Conservation (phyloP, 805 yeast species). For the Zygosaccharomyces siamensis region DNA sequence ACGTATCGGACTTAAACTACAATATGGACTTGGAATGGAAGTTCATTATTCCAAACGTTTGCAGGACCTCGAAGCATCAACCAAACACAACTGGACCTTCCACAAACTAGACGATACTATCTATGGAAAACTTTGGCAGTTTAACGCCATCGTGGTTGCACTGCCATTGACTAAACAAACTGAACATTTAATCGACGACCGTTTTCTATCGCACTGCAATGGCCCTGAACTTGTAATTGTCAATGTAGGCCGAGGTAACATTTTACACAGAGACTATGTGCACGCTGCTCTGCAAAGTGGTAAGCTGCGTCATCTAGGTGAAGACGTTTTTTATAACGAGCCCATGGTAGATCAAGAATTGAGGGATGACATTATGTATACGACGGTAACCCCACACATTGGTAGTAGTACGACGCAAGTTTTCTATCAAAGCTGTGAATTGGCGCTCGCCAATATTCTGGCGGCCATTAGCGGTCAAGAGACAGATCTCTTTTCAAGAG, state of each 20-base stretch:
- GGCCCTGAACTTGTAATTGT: conserved; percentile 35
- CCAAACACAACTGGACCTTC: conserved; percentile 34
- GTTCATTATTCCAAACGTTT: conserved; percentile 51
- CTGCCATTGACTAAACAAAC: conserved; percentile 56
- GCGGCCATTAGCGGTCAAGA: conserved; percentile 3
- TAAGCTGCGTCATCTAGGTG: conserved; percentile 49
- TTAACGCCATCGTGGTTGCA: conserved; percentile 51
- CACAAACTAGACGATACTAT: conserved; percentile 36
- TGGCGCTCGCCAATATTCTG: conserved; percentile 22
- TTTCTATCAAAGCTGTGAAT: conserved; percentile 41
- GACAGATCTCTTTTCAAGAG: conserved; percentile 3
- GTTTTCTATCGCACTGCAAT: conserved; percentile 35
- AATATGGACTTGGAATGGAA: conserved; percentile 50
- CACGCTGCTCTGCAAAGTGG: conserved; percentile 41
- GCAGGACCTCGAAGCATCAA: conserved; percentile 33
- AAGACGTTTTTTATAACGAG: conserved; percentile 57
- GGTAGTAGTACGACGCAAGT: conserved; percentile 53
- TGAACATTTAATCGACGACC: conserved; percentile 42
- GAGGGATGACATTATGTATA: conserved; percentile 36
- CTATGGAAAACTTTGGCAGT: conserved; percentile 35
- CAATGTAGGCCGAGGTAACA: conserved; percentile 57
- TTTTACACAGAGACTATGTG: conserved; percentile 49
- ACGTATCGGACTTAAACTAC: conserved; percentile 46
- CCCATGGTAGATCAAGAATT: conserved; percentile 37
- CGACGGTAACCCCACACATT: conserved; percentile 55